These are phyloP conservation scores for Gastrolobium villosum DNA, from an alignment of 306 rosid genomes.

Conservation along the genomic window DNA sequence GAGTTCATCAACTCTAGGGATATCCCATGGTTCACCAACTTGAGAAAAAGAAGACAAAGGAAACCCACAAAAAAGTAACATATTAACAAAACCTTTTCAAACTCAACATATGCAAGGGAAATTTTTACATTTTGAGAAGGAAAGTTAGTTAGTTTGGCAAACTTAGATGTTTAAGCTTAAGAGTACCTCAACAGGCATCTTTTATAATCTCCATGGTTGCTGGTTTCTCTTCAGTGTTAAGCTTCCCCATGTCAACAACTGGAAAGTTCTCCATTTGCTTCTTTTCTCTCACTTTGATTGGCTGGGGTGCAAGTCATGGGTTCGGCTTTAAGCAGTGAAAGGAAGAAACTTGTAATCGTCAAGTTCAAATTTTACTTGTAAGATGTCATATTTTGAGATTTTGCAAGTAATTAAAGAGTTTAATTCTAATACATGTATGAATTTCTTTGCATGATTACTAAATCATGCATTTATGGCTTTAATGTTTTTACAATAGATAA, in stretches of 20 bases:
- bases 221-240: conserved; percentile 62
- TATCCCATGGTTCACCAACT: conserved; percentile 90
- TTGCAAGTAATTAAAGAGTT: not conserved
- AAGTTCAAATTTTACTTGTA: conserved; percentile 5
- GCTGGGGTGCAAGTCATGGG: conserved; percentile 61
- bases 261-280: conserved; percentile 67
- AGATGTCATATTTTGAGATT: conserved; percentile 14
- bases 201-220: conserved; percentile 65
- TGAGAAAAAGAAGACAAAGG: not conserved
- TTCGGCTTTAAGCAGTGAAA: conserved; percentile 14
- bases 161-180: not conserved
- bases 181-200: conserved; percentile 80
- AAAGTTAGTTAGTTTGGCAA: no score
- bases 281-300: conserved; percentile 18
- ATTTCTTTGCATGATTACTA: no score
- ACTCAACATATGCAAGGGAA: not conserved
- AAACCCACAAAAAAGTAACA: not conserved
- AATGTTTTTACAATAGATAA: no score
- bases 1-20: conserved; percentile 73
- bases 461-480: no score
- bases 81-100: conserved; percentile 13
- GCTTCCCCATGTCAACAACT: conserved; percentile 75
- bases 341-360: not conserved
- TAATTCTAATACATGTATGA: no score
- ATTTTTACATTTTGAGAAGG: not conserved